These are phyloP conservation scores for Saccharomyces hybrid DNA, from an alignment of 1,139 yeast species.

Conservation along the genomic window DNA sequence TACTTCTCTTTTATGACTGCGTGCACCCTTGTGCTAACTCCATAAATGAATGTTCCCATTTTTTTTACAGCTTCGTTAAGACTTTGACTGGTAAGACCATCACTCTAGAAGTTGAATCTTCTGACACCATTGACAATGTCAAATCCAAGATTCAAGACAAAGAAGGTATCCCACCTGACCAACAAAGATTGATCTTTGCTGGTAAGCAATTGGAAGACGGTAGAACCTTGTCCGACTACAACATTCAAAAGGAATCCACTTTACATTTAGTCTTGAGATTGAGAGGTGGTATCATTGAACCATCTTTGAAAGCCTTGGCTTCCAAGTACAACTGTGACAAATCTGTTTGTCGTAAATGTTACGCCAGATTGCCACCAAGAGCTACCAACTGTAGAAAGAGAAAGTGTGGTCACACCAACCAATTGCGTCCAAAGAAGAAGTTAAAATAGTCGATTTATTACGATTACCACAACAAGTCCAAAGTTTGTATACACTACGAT, in stretches of 20 bases:
- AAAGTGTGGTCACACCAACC: conserved; percentile 99
- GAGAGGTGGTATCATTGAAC: conserved; percentile 98
- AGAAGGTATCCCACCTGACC: conserved; percentile 95
- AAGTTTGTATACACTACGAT: background rate
- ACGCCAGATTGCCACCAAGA: conserved; percentile 99
- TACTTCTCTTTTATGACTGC: background rate
- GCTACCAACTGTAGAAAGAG: conserved; percentile 99
- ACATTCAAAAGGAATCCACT: conserved; percentile 91
- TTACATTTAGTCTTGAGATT: conserved; percentile 81
- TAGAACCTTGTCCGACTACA: conserved; percentile 88
- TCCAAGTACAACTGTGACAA: conserved; percentile 99
- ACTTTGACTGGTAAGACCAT: conserved; percentile 85
- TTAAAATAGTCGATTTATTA: conserved; percentile 65
- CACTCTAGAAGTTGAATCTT: conserved; percentile 90
- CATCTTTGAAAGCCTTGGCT: conserved; percentile 98
- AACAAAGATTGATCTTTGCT: conserved; percentile 87
- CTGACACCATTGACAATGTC: conserved; percentile 91
- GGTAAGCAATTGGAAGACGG: conserved; percentile 95
- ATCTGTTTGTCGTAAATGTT: conserved; percentile 98
- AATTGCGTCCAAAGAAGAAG: conserved; percentile 99
- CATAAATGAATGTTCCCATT: background rate
- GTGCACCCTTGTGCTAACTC: conserved; percentile 15
- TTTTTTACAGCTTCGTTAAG: conserved; percentile 65
- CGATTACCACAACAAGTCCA: background rate
- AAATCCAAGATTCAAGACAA: conserved; percentile 90